Evolutionary conservation across 805 yeast genomes (phyloP).

Genomic region (Blastobotrys terrestris): DNA sequence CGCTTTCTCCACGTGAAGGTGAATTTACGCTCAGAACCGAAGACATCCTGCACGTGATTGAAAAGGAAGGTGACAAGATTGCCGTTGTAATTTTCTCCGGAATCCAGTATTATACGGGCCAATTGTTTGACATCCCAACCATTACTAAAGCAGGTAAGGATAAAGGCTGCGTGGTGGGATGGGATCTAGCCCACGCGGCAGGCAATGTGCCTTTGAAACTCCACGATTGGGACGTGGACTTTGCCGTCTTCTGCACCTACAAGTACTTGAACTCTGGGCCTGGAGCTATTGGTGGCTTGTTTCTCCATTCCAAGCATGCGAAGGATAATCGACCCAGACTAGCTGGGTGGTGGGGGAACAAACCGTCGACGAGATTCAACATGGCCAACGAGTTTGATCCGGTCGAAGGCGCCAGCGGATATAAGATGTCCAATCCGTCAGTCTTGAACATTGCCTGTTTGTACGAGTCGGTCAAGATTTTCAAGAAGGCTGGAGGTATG

Average conservation of each 20-base stretch:
- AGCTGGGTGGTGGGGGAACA: conserved; percentile 98
- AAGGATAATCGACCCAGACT: conserved; percentile 49
- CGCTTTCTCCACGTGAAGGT: conserved; percentile 53
- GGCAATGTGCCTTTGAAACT: conserved; percentile 75
- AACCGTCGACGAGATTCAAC: conserved; percentile 58
- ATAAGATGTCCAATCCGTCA: conserved; percentile 84
- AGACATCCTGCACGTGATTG: conserved; percentile 53
- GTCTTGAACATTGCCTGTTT: conserved; percentile 78
- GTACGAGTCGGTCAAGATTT: conserved; percentile 56
- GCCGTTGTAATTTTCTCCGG: conserved; percentile 82
- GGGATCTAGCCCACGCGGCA: conserved; percentile 94
- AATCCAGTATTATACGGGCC: conserved; percentile 90
- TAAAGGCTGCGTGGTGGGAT: conserved; percentile 53
- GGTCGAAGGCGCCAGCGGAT: conserved; percentile 78
- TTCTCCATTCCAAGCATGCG: conserved; percentile 51
- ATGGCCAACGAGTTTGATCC: conserved; percentile 80
- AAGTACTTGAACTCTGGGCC: conserved; percentile 91
- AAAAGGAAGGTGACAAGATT: conserved; percentile 49
- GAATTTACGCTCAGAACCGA: conserved; percentile 54
- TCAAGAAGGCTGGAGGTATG: conserved; percentile 60
- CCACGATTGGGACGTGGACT: conserved; percentile 88
- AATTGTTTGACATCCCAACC: conserved; percentile 63
- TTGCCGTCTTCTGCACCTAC: conserved; percentile 93
- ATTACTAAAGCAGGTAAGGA: conserved; percentile 63
- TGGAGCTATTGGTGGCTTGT: conserved; percentile 86